Evolutionary conservation across 179 eudicot genomes (phyloP).

Genomic region (Pouteria campechiana): DNA sequence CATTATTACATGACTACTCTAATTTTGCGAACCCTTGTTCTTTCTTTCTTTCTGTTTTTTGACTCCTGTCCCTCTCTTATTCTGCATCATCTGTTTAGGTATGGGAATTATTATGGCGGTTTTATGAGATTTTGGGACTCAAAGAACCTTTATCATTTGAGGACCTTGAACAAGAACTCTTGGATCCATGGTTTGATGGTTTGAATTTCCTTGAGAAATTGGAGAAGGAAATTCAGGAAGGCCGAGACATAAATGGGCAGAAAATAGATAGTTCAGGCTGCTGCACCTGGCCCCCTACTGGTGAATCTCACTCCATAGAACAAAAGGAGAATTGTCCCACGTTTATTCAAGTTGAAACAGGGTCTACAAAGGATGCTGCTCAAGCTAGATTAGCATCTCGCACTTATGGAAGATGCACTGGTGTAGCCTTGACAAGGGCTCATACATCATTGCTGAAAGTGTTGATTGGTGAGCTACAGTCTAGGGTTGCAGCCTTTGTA

Average conservation of each 20-base stretch:
- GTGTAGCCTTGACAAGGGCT: constrained; percentile 39
- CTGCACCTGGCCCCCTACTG: constrained; percentile 16
- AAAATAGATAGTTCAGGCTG: constrained; percentile 15
- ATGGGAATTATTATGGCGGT: constrained; percentile 54
- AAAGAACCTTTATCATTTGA: constrained; percentile 41
- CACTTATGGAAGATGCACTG: constrained; percentile 25
- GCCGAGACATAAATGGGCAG: constrained; percentile 15
- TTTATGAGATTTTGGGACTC: constrained; percentile 50
- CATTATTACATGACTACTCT: not conserved
- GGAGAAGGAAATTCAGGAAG: constrained; percentile 14
- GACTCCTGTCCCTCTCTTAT: not conserved
- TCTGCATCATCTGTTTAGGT: constrained; percentile 25
- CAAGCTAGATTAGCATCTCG: constrained; percentile 14
- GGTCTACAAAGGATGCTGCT: constrained; percentile 15
- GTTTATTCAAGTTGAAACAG: constrained; percentile 18
- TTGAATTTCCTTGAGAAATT: constrained; percentile 14
- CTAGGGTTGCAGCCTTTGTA: constrained; percentile 55
- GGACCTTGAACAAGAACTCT: constrained; percentile 65
- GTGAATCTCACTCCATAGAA: constrained; percentile 15
- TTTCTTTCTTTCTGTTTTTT: not conserved
- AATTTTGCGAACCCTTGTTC: not conserved
- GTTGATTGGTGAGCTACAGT: constrained; percentile 68
- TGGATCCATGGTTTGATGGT: constrained; percentile 65
- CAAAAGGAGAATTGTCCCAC: constrained; percentile 12
- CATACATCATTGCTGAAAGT: constrained; percentile 61